Evolutionary conservation across 2,329 filamentous ascomycete species (phyloP).

Genomic region (Diaporthe sp.): DNA sequence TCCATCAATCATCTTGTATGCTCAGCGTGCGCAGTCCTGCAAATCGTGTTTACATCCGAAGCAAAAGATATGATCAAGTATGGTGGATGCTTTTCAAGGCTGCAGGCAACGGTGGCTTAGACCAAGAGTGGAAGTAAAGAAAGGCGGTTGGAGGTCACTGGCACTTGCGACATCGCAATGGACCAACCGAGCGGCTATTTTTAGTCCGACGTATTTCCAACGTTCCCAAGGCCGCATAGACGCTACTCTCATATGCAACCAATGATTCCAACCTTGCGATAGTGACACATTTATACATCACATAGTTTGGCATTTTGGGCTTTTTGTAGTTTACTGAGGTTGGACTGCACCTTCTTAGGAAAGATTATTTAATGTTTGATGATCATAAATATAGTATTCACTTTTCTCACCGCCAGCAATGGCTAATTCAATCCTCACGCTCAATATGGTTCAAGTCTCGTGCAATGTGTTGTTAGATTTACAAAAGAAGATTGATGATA

Average conservation of each 20-base stretch:
- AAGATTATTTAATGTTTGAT: no score
- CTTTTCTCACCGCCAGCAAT: not conserved
- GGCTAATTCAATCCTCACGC: accelerated
- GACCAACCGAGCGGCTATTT: not conserved
- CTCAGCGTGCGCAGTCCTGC: not conserved
- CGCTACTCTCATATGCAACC: not conserved
- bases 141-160: no score
- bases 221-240: not conserved
- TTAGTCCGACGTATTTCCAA: not conserved
- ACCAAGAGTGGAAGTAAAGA: no score
- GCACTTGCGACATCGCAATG: no score
- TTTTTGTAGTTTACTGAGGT: no score
- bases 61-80: not conserved
- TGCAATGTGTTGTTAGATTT: not conserved
- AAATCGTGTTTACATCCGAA: not conserved
- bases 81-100: not conserved
- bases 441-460: not conserved
- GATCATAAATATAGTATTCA: no score
- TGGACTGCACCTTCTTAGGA: no score
- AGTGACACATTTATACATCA: no score
- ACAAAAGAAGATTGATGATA: not conserved
- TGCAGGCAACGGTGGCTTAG: no score
- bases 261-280: no score
- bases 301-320: no score
- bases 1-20: not conserved